Conservation (phyloP, 306 rosid genomes). For the Vigna trinervia region DNA sequence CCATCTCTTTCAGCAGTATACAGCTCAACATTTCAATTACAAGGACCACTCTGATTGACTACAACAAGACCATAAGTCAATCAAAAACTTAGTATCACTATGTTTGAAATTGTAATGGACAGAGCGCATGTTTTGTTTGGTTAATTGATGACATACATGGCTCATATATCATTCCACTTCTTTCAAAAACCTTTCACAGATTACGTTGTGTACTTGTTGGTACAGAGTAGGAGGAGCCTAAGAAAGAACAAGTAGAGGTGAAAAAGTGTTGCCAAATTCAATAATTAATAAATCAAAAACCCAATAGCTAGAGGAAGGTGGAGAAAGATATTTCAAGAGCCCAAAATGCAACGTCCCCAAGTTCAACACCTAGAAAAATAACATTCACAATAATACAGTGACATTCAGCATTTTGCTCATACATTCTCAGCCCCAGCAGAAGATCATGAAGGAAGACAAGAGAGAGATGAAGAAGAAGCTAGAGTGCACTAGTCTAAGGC, state of each 20-base stretch:
- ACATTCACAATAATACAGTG: slow-evolving; percentile 56
- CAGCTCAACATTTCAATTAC: background rate
- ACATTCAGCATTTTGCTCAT: slow-evolving; percentile 42
- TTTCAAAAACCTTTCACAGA: background rate
- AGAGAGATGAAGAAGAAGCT: slow-evolving; percentile 44
- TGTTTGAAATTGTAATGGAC: too few relatives aligned
- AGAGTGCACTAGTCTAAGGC: slow-evolving; percentile 42
- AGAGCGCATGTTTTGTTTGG: too few relatives aligned
- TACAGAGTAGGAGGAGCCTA: background rate
- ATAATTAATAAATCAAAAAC: slow-evolving; percentile 47
- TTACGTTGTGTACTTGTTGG: background rate
- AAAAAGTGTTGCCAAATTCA: slow-evolving; percentile 9
- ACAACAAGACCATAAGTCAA: background rate
- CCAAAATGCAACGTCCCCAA: slow-evolving; percentile 49
- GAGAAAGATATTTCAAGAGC: slow-evolving; percentile 36
- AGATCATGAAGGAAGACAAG: slow-evolving; percentile 56
- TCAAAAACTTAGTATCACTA: background rate
- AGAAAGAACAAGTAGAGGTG: background rate
- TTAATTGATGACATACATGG: background rate
- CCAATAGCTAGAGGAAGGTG: slow-evolving; percentile 43
- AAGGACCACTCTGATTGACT: background rate
- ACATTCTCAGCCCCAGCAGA: slow-evolving; percentile 61
- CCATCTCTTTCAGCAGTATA: background rate
- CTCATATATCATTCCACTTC: too few relatives aligned
- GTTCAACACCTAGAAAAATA: slow-evolving; percentile 58